Evolutionary conservation across 176 grass and related monocot genomes (phyloP), one percentile per base, ranked within the genome.

Genomic region (Calamus simplicifolius): DNA sequence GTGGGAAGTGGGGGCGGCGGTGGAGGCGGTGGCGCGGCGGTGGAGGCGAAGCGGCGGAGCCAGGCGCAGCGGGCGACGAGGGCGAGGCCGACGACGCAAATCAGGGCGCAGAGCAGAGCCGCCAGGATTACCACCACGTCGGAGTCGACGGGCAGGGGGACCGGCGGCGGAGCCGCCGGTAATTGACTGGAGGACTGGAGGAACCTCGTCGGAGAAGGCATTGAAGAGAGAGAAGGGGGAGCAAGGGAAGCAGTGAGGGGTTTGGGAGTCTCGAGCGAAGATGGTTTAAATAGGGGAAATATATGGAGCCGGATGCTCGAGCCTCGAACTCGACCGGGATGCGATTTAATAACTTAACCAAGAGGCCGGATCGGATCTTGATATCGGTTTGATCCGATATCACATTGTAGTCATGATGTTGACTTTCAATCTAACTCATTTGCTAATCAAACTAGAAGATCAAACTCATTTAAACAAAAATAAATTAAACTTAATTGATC

Each of bases 61-160:
- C 72, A 82, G 12, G 67, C 61, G 71, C 79, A 79, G 48, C 87
- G 87, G 58, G 80, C 75, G 5, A 81, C 78, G 21, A 88, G 60
- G 64, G 84, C 87, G 8, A 97, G 80, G 19, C 83, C 84, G 10
- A 97, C 73, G 56, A 91, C 69, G 64, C 84, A 85, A 26, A 97
- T 68, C 4, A 91, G 52, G 72, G 83, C 80, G 62, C 81, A 88
- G 69, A 97, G 68, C 64, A 85, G 61, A 0, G 80, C 77, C 0
- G 81, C 84, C 5, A 91, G 48, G 76, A 97, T 73, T 16, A 97
- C 70, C 55, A 85, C 59, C 49, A 89, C 72, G 53, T 88, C 80
- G 64, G 78, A 77, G 70, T 85, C 85, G 43, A 85, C 48, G 19
- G 58, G 16, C 0, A 31, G 2, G 56, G 0, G 2, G 16, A 16